Conservation (phyloP, 2,329 filamentous ascomycete genomes). For the Trichoderma koningiopsis region DNA sequence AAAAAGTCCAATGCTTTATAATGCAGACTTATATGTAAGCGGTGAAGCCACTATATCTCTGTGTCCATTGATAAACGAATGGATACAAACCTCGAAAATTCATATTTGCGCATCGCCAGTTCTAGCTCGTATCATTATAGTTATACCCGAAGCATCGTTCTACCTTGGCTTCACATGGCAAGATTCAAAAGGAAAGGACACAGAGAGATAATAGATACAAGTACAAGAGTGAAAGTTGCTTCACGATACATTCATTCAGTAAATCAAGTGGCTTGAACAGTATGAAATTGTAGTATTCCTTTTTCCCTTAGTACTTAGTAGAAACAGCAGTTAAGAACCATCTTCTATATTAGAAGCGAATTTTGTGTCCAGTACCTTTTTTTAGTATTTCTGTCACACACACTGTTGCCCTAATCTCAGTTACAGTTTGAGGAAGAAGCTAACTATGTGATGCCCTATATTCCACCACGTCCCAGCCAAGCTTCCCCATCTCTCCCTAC, state of each 20-base stretch:
- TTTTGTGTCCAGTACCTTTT: slow-evolving; percentile 24
- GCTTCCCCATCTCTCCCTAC: slow-evolving; percentile 5
- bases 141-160: slow-evolving; percentile 4
- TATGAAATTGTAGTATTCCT: slow-evolving; percentile 20
- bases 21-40: neutral
- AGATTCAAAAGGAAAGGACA: neutral
- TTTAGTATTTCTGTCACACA: slow-evolving; percentile 19
- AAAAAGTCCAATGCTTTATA: slow-evolving; percentile 33
- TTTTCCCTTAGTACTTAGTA: slow-evolving; percentile 19
- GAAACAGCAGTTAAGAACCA: slow-evolving; percentile 22
- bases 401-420: slow-evolving; percentile 17
- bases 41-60: neutral
- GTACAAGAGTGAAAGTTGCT: neutral
- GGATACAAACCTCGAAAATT: neutral
- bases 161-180: neutral
- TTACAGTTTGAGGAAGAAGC: slow-evolving; percentile 21
- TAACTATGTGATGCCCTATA: slow-evolving; percentile 23
- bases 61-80: neutral
- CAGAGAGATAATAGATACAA: neutral
- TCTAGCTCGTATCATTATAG: neutral
- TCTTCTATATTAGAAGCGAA: slow-evolving; percentile 24
- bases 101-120: neutral
- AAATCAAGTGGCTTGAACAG: slow-evolving; percentile 3
- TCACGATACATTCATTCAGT: neutral
- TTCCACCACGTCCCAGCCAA: slow-evolving; percentile 19